These are phyloP conservation scores for Pleurotus salmoneostramineus DNA, from an alignment of 768 basidiomycete genomes.

Conservation along the genomic window DNA sequence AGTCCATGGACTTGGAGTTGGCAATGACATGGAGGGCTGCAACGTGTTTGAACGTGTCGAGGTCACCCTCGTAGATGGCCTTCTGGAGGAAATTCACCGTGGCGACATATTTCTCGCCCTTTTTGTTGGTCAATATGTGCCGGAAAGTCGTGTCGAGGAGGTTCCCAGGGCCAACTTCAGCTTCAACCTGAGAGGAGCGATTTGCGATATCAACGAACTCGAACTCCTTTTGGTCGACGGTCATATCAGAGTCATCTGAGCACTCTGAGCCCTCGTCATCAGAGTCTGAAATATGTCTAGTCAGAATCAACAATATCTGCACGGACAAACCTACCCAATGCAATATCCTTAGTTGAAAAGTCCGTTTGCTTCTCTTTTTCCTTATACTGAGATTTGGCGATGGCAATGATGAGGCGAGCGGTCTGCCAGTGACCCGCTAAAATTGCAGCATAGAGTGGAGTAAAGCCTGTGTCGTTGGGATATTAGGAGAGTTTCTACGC, in stretches of 20 bases:
- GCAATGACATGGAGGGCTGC: conserved; percentile 38
- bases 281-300: not conserved
- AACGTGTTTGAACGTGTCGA: conserved; percentile 47
- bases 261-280: conserved; percentile 33
- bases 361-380: conserved; percentile 28
- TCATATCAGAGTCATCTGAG: conserved; percentile 33
- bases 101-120: not conserved
- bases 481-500: not conserved
- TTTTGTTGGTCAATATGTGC: not conserved
- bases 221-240: conserved; percentile 31
- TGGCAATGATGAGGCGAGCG: conserved; percentile 55
- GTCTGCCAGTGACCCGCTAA: conserved; percentile 50
- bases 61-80: conserved; percentile 40
- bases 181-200: conserved; percentile 39
- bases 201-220: conserved; percentile 53
- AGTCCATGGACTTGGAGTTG: conserved; percentile 22
- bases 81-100: conserved; percentile 23
- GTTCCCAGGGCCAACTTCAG: conserved; percentile 34
- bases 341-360: conserved; percentile 28
- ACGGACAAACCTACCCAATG: conserved; percentile 24
- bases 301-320: not conserved
- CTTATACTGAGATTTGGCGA: conserved; percentile 51
- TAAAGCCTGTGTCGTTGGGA: conserved; percentile 29
- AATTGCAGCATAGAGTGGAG: conserved; percentile 48
- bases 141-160: conserved; percentile 18